phyloP scores from a whole-genome alignment of 331 rosid species.

The Pyrus hybrid region DNA sequence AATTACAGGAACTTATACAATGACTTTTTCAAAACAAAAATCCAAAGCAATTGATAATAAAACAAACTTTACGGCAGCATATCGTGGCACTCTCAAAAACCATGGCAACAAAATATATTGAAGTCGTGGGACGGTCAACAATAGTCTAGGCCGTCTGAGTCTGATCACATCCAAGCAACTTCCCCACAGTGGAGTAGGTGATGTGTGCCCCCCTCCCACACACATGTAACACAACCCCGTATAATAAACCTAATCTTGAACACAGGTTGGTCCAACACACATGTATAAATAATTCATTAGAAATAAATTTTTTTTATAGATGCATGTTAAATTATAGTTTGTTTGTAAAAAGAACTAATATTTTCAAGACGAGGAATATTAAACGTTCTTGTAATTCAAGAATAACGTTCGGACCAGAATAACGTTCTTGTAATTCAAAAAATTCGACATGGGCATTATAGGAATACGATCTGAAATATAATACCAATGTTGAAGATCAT shows the following conservation, averaged over 20 bases:
- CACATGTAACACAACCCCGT: not conserved
- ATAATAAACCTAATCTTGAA: not conserved
- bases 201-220: not conserved
- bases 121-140: not conserved
- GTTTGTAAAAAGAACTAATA: not conserved
- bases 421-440: too few relatives aligned
- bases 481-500: not conserved
- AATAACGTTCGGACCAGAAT: too few relatives aligned
- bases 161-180: conserved; percentile 11
- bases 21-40: too few relatives aligned
- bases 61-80: not conserved
- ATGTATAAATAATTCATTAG: too few relatives aligned
- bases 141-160: not conserved
- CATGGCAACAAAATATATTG: too few relatives aligned
- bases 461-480: not conserved
- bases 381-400: too few relatives aligned
- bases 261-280: not conserved
- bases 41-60: not conserved
- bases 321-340: not conserved
- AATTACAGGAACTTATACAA: too few relatives aligned
- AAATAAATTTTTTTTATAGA: too few relatives aligned
- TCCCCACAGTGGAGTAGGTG: not conserved
- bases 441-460: not conserved
- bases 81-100: too few relatives aligned
- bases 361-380: not conserved